Evolutionary conservation across 78 protist genomes (phyloP).

Genomic region (Dictyostelium brefeldianum): DNA sequence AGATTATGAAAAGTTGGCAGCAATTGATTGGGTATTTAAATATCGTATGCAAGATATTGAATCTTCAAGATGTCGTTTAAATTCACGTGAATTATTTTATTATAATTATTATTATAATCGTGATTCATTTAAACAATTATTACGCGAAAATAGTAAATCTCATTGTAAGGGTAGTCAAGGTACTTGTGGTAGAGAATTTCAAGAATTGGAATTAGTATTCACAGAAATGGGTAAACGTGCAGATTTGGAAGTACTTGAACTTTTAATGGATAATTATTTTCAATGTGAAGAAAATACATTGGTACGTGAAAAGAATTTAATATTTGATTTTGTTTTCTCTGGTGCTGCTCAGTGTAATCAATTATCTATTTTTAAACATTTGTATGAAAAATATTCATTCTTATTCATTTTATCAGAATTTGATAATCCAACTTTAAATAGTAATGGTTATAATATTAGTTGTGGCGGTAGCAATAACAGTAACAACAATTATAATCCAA

Average conservation of each 20-base stretch:
- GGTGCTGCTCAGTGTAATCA: neutral
- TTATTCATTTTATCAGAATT: neutral
- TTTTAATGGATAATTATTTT: slow-evolving; percentile 1
- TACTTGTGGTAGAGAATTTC: neutral
- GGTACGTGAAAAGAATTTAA: neutral
- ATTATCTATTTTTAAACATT: neutral
- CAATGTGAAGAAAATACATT: neutral
- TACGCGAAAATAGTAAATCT: neutral
- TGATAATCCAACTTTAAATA: neutral
- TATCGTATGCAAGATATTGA: neutral
- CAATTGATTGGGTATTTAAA: slow-evolving; percentile 14
- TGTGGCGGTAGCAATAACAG: neutral
- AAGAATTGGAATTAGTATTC: slow-evolving; percentile 6
- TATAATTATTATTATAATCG: slow-evolving; percentile 9
- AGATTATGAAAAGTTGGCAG: neutral
- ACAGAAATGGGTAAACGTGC: neutral
- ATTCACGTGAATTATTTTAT: neutral
- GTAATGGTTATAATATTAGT: too few species aligned
- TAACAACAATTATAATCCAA: neutral
- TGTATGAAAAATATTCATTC: neutral
- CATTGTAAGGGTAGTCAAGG: neutral
- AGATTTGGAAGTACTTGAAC: neutral
- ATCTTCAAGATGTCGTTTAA: neutral
- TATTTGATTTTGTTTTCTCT: neutral
- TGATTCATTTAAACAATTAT: neutral